Base-by-base conservation (phyloP, 2,329 filamentous ascomycete species). In the Calonectria multiphialidica region DNA sequence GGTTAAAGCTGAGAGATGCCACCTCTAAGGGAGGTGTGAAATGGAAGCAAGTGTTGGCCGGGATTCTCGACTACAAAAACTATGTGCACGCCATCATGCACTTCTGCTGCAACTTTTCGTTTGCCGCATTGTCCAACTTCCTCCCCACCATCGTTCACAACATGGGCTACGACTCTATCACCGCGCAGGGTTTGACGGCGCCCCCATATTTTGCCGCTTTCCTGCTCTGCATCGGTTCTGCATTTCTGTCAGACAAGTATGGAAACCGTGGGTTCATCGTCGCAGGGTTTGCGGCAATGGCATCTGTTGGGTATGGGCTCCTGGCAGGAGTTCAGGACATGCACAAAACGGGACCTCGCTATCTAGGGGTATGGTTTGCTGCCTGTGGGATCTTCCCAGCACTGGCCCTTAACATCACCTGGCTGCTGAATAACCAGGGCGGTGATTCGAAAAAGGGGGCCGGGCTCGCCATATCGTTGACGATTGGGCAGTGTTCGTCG, bases 101-200 rank as follows among this genome's bases (percentile, higher is more conserved):
- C 28, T 74, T 74, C 23, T 74, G 72, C 33, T 74, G 72, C 44
- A 74, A 74, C 40, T 74, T 63, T 40, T 74, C 72, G 1, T 74
- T 74, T n/a, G 72, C 72, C 1, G 72, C 53, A 1, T 47, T 74
- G 5, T 72, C 72, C n/a, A 74, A 74, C 37, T 74, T 74, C 45
- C 72, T 74, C 9, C 72, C 72, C 18, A 72, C 70, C 4, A 74
- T 74, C 7, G 70, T 74, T 37, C 59, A 53, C 13, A 67, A 66
- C 21, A 72, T 74, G 65, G 72, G 70, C 6, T 74, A 66, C 33
- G 61, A 63, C 28, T 74, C 72, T 5, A 44, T 74, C 25, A 72
- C 65, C 10, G 72, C 72, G 2, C 72, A 74, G 30, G 70, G 72
- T 2, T 40, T 74, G 21, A 72, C 72, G 12, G 72, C 72, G 3